Base-by-base conservation (phyloP, 306 rosid species). In the Lathyrus aphaca region DNA sequence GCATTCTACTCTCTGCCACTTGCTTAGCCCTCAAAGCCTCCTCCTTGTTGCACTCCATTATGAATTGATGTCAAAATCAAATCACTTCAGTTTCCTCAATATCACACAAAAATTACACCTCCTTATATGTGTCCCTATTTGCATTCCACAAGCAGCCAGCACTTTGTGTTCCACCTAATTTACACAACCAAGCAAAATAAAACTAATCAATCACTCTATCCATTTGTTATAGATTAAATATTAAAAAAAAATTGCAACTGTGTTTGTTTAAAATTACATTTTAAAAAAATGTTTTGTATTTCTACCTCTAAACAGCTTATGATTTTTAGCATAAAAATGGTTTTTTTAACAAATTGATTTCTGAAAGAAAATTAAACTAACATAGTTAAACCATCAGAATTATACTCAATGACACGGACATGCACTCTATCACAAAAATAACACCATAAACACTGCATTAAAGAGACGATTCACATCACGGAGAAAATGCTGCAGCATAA, bases 41-140 rank as follows among this genome's bases (percentile, higher is more conserved):
- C 2, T 90, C 97, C 80, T 84, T 94, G 89, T 94, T 94, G 79
- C 96, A 94, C 77, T 94, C 98, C 98, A 94, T 94, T 37, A 51
- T 45, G 80, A 63, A 68, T 43, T 27, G 48, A 74, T 61, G 51
- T 58, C 62, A 44, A 77, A 71, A 39, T 32, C 40, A 65, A 82
- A 45, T 56, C 69, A 66, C 50, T 69, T 32, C 39, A 75, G 39
- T 46, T 38, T 42, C 60, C 44, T 45, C 27, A 77, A 30, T 63
- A 46, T 29, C 48, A 14, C 40, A 51, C 56, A 30, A 12, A 61
- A 35, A 25, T 25, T 4, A 40, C 8, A 68, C 62, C 18, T 16
- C 10, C 10, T 49, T n/a, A 43, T 4, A 49, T 30, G 42, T 63
- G 23, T 7, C n/a, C 39, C 43, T n/a, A 17, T 40, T 72, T 69